These are phyloP conservation scores for Hibiscus tridactylites DNA, from an alignment of 345 rosid species.

Conservation along the genomic window DNA sequence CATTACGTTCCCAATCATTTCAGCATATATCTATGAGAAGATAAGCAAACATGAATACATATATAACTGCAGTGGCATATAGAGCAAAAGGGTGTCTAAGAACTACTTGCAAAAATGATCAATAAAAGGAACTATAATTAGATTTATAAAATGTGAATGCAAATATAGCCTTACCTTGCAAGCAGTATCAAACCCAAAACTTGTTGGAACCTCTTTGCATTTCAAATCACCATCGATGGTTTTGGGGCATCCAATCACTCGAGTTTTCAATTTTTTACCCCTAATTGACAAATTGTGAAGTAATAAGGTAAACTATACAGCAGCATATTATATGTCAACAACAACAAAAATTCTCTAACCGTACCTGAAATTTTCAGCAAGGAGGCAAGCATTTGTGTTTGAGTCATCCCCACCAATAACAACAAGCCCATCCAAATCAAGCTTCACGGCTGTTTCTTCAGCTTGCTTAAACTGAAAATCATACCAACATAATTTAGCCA, in stretches of 20 bases:
- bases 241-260: conserved; percentile 97
- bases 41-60: neutral
- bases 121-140: neutral
- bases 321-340: neutral
- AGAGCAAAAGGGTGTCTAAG: neutral
- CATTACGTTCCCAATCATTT: conserved; percentile 99
- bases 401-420: conserved; percentile 13
- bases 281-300: conserved; percentile 24
- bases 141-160: neutral
- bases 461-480: conserved; percentile 88
- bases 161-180: conserved; percentile 64
- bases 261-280: conserved; percentile 73
- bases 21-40: conserved; percentile 75
- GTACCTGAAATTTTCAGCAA: conserved; percentile 1
- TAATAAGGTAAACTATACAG: neutral
- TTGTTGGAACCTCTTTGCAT: conserved; percentile 92
- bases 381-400: too few relatives aligned
- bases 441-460: conserved; percentile 82
- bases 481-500: conserved; percentile 1
- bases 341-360: neutral
- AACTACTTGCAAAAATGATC: neutral
- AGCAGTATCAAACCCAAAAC: conserved; percentile 99
- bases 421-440: conserved; percentile 73
- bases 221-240: conserved; percentile 99
- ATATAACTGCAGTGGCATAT: neutral